Base-by-base conservation (phyloP, 2,329 filamentous ascomycete genomes). In the Whalleya microplaca region DNA sequence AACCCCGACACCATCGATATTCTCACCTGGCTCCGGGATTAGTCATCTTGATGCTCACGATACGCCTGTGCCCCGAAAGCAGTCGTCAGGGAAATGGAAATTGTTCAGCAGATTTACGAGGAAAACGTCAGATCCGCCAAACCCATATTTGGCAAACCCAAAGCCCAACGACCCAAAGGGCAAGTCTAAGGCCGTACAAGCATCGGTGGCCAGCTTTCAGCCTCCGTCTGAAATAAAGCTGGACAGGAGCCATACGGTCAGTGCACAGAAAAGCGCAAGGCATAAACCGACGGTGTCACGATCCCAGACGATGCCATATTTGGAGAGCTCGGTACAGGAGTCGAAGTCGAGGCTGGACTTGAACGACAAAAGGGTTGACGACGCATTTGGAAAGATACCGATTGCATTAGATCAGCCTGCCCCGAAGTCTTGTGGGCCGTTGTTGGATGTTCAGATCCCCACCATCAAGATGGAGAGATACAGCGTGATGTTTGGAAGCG, bases 401-500 rank as follows among this genome's bases (percentile, higher is more conserved):
- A 70, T 63, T 43, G 59, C 52, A n/a, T 47, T 64, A 27, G 64
- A 66, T 21, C n/a, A n/a, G n/a, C 51, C 61, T 16, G 47, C 51
- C 14, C 52, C 62, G 47, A 44, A 27, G 50, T 48, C 29, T n/a
- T 44, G 53, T n/a, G 64, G 61, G 10, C 61, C 64, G 1, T 72
- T 88, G 6, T 76, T 97, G 19, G 81, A 92, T 65, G 82, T 97
- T 16, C 85, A 93, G 50, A 95, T 97, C 55, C 93, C 94, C 0
- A 83, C 84, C 48, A 82, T 90, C 53, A 85, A 89, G 60, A 80
- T 98, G 81, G 94, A 97, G 71, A 81, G 94, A 47, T 98, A 96
- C 66, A 96, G 92, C 65, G 84, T 97, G 63, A 97, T 97, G 93
- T 97, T 98, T 69, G 86, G 88, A 53, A 84, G 84, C 40, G 79